Evolutionary conservation across 352 stramenopile genomes (phyloP), one percentile per base, ranked within the genome.

Genomic region (Globisporangium paroecandrum): DNA sequence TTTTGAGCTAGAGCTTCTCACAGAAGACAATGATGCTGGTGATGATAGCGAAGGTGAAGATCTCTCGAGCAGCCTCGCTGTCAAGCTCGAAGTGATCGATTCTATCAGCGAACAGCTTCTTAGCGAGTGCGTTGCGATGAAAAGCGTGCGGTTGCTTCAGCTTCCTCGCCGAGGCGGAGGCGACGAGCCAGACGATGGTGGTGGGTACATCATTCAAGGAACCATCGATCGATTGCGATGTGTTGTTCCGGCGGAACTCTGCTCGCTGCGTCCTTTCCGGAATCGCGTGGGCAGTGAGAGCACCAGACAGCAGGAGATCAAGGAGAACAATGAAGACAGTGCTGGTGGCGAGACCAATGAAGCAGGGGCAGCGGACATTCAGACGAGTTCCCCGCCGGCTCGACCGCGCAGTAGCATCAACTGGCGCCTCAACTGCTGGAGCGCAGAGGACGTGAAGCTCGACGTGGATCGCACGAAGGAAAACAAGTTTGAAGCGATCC

Each of bases 401-500:
- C 46, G 58, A 49, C 4, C 46, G 29, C 12, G 34, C 64, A 61
- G 38, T 20, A 57, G 60, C 58, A 41, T 34, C 9, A 69, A 65
- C 18, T 92, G 85, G 85, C 66, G 74, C 32, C 64, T 92, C 24
- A 78, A 64, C 34, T 89, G 78, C 57, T 91, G 81, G 81, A 90
- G 78, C 49, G 66, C 74, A 1, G 83, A 92, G 1, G 73, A 90
- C 2, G 77, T 89, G 5, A 87, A 88, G 34, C 58, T 92, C 13
- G 81, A 83, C 24, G 76, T 81, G 65, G 79, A 90, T 62, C 79
- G 78, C 36, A 72, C 76, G 1, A 81, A 82, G 68, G 83, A 91
- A 53, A 71, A 78, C 13, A 73, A 76, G 1, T 82, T 77, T 15
- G 81, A 90, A 46, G 74, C 72, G 27, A 83, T 89, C 69, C 79